phyloP scores from a whole-genome alignment of 2,329 filamentous ascomycete genomes.

The Tolypocladium capitatum region DNA sequence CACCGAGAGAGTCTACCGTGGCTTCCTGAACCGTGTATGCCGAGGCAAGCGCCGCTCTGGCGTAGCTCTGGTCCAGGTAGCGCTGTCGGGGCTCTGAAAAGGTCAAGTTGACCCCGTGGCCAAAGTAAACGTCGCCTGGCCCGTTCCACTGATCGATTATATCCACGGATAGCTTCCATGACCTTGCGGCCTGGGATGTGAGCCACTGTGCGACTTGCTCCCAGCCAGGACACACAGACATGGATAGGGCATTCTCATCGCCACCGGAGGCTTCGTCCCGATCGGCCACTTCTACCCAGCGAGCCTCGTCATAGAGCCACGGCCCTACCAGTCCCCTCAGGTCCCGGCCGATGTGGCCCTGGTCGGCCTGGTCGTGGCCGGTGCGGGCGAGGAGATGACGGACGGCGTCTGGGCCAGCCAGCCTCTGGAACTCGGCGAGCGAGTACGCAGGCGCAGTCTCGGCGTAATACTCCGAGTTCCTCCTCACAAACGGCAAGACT shows the following conservation, averaged over 20 bases:
- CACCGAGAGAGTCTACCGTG: constrained; percentile 42
- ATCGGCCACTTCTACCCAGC: constrained; percentile 28
- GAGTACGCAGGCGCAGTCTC: constrained; percentile 32
- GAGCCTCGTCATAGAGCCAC: constrained; percentile 55
- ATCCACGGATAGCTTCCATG: constrained; percentile 49
- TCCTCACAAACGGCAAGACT: constrained; percentile 53
- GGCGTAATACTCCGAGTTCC: constrained; percentile 59
- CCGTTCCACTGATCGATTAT: constrained; percentile 63
- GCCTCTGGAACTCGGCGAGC: constrained; percentile 48
- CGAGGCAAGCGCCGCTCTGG: constrained; percentile 52
- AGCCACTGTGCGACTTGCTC: constrained; percentile 59
- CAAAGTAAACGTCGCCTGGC: constrained; percentile 55
- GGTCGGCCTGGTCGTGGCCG: constrained; percentile 24
- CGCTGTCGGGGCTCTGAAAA: constrained; percentile 46
- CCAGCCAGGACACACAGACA: constrained; percentile 47
- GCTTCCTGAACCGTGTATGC: constrained; percentile 54
- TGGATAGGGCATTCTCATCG: constrained; percentile 13
- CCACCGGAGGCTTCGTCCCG: constrained; percentile 2
- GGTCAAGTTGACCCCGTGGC: constrained; percentile 41
- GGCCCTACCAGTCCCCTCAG: constrained; percentile 56
- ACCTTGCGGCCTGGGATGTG: constrained; percentile 39
- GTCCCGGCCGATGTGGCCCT: constrained; percentile 43
- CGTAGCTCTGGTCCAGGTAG: constrained; percentile 50
- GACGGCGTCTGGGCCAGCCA: constrained; percentile 47
- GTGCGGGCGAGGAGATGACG: constrained; percentile 48